A percentile compares a stretch with the other conserved stretches of the same genome.
These are phyloP conservation scores for Fusarium buharicum DNA, from an alignment of 2,329 filamentous ascomycete genomes.

Conservation along the genomic window DNA sequence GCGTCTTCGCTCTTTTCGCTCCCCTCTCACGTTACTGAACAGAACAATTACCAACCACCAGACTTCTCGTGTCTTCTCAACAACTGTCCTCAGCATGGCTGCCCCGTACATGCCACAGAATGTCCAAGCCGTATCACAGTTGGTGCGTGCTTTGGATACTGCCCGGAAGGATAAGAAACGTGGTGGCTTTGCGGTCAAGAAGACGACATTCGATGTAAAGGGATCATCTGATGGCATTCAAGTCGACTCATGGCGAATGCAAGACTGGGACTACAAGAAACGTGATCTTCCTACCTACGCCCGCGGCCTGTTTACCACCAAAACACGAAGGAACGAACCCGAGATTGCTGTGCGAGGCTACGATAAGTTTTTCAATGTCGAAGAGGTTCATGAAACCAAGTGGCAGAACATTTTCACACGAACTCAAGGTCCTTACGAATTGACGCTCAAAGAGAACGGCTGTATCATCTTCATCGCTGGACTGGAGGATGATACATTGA, in stretches of 20 bases:
- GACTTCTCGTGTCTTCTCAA: neutral
- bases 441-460: conserved; percentile 98
- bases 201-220: conserved; percentile 77
- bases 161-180: conserved; percentile 65
- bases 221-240: conserved; percentile 70
- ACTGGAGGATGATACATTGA: conserved; percentile 84
- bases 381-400: conserved; percentile 81
- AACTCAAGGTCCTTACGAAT: conserved; percentile 89
- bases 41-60: conserved; percentile 4
- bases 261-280: conserved; percentile 97
- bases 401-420: conserved; percentile 82
- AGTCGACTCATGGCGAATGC: conserved; percentile 92
- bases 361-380: conserved; percentile 98
- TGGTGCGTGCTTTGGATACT: conserved; percentile 72
- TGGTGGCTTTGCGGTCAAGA: conserved; percentile 77
- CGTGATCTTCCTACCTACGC: conserved; percentile 88
- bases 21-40: conserved; percentile 21
- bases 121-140: conserved; percentile 69
- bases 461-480: conserved; percentile 98
- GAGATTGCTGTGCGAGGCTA: conserved; percentile 93
- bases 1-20: neutral
- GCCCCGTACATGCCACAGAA: conserved; percentile 77
- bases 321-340: conserved; percentile 67
- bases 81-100: conserved; percentile 40
- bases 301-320: conserved; percentile 91